Base-by-base conservation (phyloP, 106 monocot species). In the Hemerocallis citrina region DNA sequence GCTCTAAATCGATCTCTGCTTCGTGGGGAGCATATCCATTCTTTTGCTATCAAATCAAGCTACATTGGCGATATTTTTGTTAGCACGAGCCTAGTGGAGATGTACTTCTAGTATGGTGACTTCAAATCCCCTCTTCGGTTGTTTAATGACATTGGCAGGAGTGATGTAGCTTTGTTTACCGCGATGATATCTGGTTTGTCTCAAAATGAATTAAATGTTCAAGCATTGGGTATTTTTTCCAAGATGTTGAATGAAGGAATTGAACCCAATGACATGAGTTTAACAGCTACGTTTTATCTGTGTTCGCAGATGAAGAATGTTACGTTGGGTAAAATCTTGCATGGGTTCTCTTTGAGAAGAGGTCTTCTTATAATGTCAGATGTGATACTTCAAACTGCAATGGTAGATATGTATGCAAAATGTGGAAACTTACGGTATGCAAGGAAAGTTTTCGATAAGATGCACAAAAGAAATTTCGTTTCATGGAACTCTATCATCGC, bases 111-210 rank as follows among this genome's bases (percentile, higher is more conserved):
- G 24, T 29, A 70, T 49, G 70, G 57, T 2, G 23, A 31, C 35
- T 33, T 55, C 23, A 10, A 63, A 17, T 6, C 69, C 0, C 20
- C 64, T 1, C 27, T 31, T 21, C 63, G 43, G 0, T 25, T 79
- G 56, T 79, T 79, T 23, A 58, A 15, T 23, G 74, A 79, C 59
- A 61, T 55, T 28, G 17, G 65, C 13, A 29, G 55, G 9, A 74
- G 57, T 21, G 79, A 79, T 70, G 73, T 79, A 3, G 74, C 69
- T 48, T 63, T 69, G 17, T 79, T 79, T 22, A 79, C 78, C 17
- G 61, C 67, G 43, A 58, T 79, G 73, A 64, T 79, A 27, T 57
- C 68, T 19, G 74, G 73, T 7, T 64, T 74, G n/a, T 57, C 57
- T 1, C 68, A 51, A 33, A 79, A 79, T 55, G 45, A 66, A 23